Percentiles rank a stretch among this genome's conserved stretches.
These are phyloP conservation scores for Pestalotiopsis sp. DNA, from an alignment of 2,329 filamentous ascomycete genomes.

Conservation along the genomic window DNA sequence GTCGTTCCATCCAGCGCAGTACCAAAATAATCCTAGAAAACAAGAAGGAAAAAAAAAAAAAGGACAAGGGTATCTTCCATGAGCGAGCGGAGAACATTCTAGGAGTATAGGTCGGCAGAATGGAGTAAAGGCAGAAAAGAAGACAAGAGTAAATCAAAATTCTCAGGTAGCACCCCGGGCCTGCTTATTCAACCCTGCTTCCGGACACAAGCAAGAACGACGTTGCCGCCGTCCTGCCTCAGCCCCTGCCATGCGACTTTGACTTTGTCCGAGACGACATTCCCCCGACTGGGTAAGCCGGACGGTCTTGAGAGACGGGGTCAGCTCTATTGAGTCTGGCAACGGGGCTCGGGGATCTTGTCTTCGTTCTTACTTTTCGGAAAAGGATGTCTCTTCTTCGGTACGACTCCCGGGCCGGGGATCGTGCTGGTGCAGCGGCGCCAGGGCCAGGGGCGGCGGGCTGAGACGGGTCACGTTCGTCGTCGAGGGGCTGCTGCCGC, in stretches of 20 bases:
- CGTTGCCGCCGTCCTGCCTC: neutral
- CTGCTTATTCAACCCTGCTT: neutral
- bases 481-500: neutral
- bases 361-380: neutral
- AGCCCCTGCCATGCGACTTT: neutral
- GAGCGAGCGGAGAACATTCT: neutral
- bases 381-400: neutral
- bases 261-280: neutral
- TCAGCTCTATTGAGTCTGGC: neutral
- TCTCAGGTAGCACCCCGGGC: neutral
- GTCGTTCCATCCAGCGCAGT: neutral
- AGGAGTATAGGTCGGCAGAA: neutral
- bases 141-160: neutral
- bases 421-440: neutral
- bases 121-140: neutral
- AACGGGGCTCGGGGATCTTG: neutral
- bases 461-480: neutral
- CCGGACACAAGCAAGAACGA: neutral
- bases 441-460: neutral
- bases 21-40: neutral
- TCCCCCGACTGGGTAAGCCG: neutral
- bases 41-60: neutral
- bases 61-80: neutral
- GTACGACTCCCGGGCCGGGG: too few species aligned
- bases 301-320: neutral